Evolutionary conservation across 2,329 filamentous ascomycete species (phyloP).

Genomic region (Pseudogymnoascus pannorum): DNA sequence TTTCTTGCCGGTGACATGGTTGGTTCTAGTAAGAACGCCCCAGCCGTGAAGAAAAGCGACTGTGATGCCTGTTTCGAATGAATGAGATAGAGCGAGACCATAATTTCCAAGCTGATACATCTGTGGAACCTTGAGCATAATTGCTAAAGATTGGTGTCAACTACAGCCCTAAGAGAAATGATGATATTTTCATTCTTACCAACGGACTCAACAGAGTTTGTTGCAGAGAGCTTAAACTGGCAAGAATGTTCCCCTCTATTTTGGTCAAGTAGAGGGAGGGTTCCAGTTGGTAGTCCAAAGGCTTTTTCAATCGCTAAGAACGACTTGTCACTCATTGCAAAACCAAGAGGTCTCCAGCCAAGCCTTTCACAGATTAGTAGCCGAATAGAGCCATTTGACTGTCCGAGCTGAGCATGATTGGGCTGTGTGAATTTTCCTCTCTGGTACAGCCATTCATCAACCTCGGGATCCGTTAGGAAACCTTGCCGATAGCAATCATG

Average conservation of each 20-base stretch:
- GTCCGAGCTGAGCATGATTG: background rate
- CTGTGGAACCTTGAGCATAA: background rate
- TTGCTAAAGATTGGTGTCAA: background rate
- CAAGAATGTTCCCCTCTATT: background rate
- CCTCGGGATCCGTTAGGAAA: background rate
- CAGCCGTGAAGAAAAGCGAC: background rate
- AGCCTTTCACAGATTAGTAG: background rate
- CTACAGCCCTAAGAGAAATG: background rate
- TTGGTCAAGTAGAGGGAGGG: background rate
- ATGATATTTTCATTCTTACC: background rate
- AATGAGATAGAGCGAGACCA: background rate
- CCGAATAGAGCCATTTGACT: background rate
- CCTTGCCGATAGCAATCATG: background rate
- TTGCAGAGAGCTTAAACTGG: background rate
- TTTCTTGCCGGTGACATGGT: background rate
- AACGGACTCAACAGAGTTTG: background rate
- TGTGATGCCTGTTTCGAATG: background rate
- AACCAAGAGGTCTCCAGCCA: background rate
- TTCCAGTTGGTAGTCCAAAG: background rate
- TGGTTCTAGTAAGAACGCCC: background rate
- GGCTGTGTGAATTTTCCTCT: background rate
- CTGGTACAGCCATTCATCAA: background rate
- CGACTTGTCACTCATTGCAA: background rate
- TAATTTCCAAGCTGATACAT: background rate
- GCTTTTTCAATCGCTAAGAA: background rate